phyloP scores from a whole-genome alignment of 2,329 filamentous ascomycete species.

The Nothophoma quercina region DNA sequence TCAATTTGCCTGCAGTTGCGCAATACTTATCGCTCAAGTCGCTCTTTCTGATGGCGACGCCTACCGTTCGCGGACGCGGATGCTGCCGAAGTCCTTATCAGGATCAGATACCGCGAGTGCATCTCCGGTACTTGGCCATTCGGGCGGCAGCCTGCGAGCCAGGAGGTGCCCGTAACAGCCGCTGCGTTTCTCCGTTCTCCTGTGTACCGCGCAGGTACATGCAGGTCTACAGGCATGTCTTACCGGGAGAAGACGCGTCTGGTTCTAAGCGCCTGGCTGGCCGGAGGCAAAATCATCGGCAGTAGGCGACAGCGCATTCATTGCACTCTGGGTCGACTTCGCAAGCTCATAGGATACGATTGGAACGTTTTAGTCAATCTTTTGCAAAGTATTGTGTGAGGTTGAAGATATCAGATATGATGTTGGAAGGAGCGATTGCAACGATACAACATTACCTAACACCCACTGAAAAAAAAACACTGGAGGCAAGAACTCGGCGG shows the following conservation, averaged over 20 bases:
- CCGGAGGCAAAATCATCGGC: slow-evolving; percentile 1
- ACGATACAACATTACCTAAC: slow-evolving; percentile 12
- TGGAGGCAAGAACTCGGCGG: background rate
- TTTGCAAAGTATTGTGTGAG: background rate
- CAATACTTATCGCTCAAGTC: slow-evolving; percentile 4
- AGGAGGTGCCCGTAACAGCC: slow-evolving; percentile 4
- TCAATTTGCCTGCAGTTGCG: background rate
- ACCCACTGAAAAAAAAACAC: too few relatives aligned
- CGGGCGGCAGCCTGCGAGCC: slow-evolving; percentile 5
- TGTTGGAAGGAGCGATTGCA: slow-evolving; percentile 5
- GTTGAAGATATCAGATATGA: background rate
- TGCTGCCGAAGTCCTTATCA: slow-evolving; percentile 19
- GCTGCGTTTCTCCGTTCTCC: background rate
- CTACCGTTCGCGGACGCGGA: background rate
- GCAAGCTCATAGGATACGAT: background rate
- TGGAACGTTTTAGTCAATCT: slow-evolving; percentile 7
- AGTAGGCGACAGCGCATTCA: slow-evolving; percentile 1
- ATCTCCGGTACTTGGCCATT: slow-evolving; percentile 1
- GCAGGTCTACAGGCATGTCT: background rate
- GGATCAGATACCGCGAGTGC: slow-evolving; percentile 1
- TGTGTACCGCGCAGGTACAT: background rate
- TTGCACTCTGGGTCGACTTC: background rate
- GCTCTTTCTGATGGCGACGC: background rate
- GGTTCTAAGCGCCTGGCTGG: background rate
- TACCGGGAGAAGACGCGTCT: background rate